Conservation (phyloP, 2,329 filamentous ascomycete genomes). For the Cladosporium sp. region DNA sequence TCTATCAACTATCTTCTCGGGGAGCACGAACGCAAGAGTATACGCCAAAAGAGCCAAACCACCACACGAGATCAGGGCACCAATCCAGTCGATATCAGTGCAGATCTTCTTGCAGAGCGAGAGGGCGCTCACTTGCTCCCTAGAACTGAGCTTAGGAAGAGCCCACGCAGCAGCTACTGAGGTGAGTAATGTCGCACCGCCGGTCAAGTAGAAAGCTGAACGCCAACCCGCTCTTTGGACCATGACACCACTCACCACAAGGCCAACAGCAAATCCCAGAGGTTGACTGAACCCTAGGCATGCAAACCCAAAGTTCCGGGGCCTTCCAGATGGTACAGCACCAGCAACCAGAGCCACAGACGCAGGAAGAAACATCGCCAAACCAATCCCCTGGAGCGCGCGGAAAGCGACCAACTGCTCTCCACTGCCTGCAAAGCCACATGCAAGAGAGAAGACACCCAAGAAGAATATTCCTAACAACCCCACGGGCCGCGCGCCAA, state of each 20-base stretch:
- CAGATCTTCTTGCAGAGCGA: slow-evolving; percentile 23
- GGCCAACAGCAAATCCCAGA: slow-evolving; percentile 48
- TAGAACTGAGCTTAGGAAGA: slow-evolving; percentile 28
- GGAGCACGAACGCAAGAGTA: slow-evolving; percentile 38
- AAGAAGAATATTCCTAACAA: slow-evolving; percentile 44
- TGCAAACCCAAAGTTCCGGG: slow-evolving; percentile 50
- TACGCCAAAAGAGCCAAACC: slow-evolving; percentile 50
- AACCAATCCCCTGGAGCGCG: slow-evolving; percentile 28
- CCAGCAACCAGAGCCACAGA: slow-evolving; percentile 47
- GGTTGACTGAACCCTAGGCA: slow-evolving; percentile 49
- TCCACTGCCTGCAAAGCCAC: slow-evolving; percentile 33
- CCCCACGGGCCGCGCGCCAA: slow-evolving; percentile 46
- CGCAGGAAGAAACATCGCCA: slow-evolving; percentile 36
- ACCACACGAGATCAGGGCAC: slow-evolving; percentile 43
- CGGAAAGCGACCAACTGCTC: slow-evolving; percentile 27
- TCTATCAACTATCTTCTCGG: no score
- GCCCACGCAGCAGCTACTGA: slow-evolving; percentile 37
- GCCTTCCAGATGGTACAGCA: slow-evolving; percentile 42
- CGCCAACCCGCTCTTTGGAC: slow-evolving; percentile 49
- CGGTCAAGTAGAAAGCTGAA: slow-evolving; percentile 47
- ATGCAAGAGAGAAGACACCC: slow-evolving; percentile 41
- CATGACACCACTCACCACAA: slow-evolving; percentile 49
- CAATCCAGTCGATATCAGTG: slow-evolving; percentile 52
- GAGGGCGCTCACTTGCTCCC: slow-evolving; percentile 15
- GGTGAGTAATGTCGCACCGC: slow-evolving; percentile 38